Evolutionary conservation across 2,329 filamentous ascomycete genomes (phyloP).

Genomic region (Phaeosphaeria sp.): DNA sequence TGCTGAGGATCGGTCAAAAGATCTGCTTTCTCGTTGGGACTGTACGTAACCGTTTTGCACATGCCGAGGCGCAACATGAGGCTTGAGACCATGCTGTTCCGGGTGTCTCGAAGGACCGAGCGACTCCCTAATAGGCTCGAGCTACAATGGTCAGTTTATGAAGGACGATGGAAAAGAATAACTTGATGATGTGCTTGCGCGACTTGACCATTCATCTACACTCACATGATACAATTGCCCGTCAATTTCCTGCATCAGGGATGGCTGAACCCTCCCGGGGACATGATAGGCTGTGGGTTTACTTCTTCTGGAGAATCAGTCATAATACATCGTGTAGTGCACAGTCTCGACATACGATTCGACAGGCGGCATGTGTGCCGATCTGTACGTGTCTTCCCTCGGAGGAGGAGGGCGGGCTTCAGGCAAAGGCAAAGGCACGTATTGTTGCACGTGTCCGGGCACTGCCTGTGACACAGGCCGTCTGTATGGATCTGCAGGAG

Average conservation of each 20-base stretch:
- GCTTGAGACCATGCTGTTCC: slow-evolving; percentile 20
- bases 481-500: slow-evolving; percentile 13
- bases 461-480: slow-evolving; percentile 10
- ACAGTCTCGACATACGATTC: slow-evolving; percentile 25
- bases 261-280: slow-evolving; percentile 15
- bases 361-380: slow-evolving; percentile 13
- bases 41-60: slow-evolving; percentile 20
- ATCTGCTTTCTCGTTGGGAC: slow-evolving; percentile 15
- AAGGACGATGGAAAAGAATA: slow-evolving; percentile 7
- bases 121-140: slow-evolving; percentile 34
- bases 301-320: slow-evolving; percentile 26
- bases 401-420: slow-evolving; percentile 5
- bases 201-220: slow-evolving; percentile 19
- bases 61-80: slow-evolving; percentile 14
- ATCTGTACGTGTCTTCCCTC: slow-evolving; percentile 11
- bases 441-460: slow-evolving; percentile 9
- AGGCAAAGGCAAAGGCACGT: slow-evolving; percentile 1
- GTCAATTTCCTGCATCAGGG: slow-evolving; percentile 32
- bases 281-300: slow-evolving; percentile 17
- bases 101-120: slow-evolving; percentile 9
- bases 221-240: slow-evolving; percentile 45
- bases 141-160: slow-evolving; percentile 35
- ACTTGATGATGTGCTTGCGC: slow-evolving; percentile 17
- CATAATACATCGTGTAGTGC: not conserved
- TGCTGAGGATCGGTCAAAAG: slow-evolving; percentile 20